phyloP scores from a whole-genome alignment of 768 basidiomycete species.

The Rubroboletus pulcherrimus region DNA sequence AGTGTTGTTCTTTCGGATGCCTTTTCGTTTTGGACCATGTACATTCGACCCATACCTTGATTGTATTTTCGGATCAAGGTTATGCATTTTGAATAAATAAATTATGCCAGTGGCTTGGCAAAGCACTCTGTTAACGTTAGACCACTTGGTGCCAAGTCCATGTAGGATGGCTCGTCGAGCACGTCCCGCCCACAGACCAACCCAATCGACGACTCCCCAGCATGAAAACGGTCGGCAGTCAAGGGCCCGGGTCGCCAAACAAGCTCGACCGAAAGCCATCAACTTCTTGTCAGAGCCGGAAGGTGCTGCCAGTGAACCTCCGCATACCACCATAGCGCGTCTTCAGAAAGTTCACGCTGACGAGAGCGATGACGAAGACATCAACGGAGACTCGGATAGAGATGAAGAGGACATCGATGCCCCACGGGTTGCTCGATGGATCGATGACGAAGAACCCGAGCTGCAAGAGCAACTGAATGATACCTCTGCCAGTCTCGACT shows the following conservation, averaged over 20 bases:
- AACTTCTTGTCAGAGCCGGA: conserved; percentile 17
- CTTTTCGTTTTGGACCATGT: neutral
- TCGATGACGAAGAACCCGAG: conserved; percentile 44
- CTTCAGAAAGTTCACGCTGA: conserved; percentile 10
- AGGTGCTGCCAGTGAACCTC: neutral
- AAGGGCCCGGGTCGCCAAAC: conserved; percentile 1
- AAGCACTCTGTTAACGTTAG: neutral
- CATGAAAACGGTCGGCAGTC: conserved; percentile 1
- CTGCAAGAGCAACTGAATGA: conserved; percentile 10
- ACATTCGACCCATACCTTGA: no score
- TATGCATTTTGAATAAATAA: neutral
- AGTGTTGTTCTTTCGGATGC: no score
- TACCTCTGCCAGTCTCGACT: conserved; percentile 4
- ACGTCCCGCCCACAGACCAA: neutral
- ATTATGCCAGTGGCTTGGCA: neutral
- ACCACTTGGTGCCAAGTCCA: neutral
- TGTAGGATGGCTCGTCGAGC: conserved; percentile 10
- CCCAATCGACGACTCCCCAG: neutral
- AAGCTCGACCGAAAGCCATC: conserved; percentile 15
- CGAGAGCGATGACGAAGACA: conserved; percentile 24
- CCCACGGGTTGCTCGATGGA: conserved; percentile 61
- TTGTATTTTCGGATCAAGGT: neutral
- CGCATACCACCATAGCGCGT: neutral
- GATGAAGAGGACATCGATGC: conserved; percentile 33
- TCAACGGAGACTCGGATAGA: conserved; percentile 24